These are phyloP conservation scores for Lipomyces mesembrius DNA, from an alignment of 805 yeast species.

Conservation along the genomic window DNA sequence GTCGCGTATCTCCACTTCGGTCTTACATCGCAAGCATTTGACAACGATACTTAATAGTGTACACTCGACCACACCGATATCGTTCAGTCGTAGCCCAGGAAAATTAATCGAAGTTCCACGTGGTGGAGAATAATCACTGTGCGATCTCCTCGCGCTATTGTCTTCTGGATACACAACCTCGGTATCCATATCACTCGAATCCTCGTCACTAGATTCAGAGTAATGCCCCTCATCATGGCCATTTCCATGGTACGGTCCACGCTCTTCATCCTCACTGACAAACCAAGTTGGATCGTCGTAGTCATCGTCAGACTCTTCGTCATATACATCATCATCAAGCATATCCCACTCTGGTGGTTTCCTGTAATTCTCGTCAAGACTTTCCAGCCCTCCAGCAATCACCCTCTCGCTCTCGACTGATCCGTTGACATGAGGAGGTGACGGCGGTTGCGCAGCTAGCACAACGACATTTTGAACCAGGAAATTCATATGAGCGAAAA, in stretches of 20 bases:
- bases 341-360: conserved; percentile 37
- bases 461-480: conserved; percentile 26
- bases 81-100: conserved; percentile 44
- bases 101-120: conserved; percentile 47
- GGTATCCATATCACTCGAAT: conserved; percentile 41
- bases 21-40: conserved; percentile 48
- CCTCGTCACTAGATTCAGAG: conserved; percentile 42
- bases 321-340: conserved; percentile 24
- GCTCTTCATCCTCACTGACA: conserved; percentile 19
- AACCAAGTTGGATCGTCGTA: conserved; percentile 17
- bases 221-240: conserved; percentile 35
- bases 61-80: conserved; percentile 46
- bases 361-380: conserved; percentile 1
- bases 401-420: background rate
- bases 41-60: conserved; percentile 45
- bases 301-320: conserved; percentile 9
- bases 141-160: background rate
- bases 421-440: background rate
- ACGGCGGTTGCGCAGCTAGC: conserved; percentile 8
- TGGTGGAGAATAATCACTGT: conserved; percentile 1
- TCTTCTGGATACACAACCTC: conserved; percentile 9
- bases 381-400: background rate
- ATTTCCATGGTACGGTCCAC: conserved; percentile 19
- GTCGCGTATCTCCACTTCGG: conserved; percentile 45
- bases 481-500: conserved; percentile 36